phyloP scores from a whole-genome alignment of 1,284 basidiomycete genomes.

The Fomitopsis palustris region DNA sequence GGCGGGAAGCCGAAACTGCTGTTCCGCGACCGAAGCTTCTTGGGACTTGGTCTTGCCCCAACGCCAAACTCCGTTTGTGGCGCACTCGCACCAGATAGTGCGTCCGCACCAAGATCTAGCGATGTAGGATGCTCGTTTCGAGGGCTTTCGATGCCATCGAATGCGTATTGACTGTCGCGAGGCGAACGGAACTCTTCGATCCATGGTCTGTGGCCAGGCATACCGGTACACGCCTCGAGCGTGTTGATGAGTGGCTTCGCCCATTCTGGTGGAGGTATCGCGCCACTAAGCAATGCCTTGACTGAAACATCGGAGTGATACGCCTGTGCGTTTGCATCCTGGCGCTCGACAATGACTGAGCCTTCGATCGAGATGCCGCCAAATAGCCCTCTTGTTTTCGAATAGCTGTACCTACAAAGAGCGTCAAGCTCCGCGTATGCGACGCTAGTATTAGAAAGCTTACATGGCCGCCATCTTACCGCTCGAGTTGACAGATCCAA shows the following conservation, averaged over 20 bases:
- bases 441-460: background rate
- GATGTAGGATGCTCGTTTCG: slow-evolving; percentile 25
- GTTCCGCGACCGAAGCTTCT: slow-evolving; percentile 46
- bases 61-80: slow-evolving; percentile 8
- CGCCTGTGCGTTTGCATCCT: slow-evolving; percentile 85
- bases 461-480: slow-evolving; percentile 93
- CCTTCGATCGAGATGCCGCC: slow-evolving; percentile 87
- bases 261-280: slow-evolving; percentile 75
- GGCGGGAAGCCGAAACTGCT: slow-evolving; percentile 53
- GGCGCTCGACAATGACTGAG: slow-evolving; percentile 90
- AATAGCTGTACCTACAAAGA: slow-evolving; percentile 80
- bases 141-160: slow-evolving; percentile 46
- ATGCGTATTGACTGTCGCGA: slow-evolving; percentile 44
- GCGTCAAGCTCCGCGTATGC: background rate
- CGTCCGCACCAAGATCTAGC: slow-evolving; percentile 14
- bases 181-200: slow-evolving; percentile 46
- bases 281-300: slow-evolving; percentile 78
- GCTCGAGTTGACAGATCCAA: slow-evolving; percentile 81
- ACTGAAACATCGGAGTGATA: slow-evolving; percentile 74
- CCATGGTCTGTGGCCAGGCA: slow-evolving; percentile 70
- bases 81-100: slow-evolving; percentile 12
- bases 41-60: slow-evolving; percentile 24
- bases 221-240: slow-evolving; percentile 68
- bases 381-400: slow-evolving; percentile 91
- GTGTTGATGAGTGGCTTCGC: slow-evolving; percentile 69